These are phyloP conservation scores for Neurospora pannonica DNA, from an alignment of 495 filamentous ascomycete genomes.

Conservation along the genomic window DNA sequence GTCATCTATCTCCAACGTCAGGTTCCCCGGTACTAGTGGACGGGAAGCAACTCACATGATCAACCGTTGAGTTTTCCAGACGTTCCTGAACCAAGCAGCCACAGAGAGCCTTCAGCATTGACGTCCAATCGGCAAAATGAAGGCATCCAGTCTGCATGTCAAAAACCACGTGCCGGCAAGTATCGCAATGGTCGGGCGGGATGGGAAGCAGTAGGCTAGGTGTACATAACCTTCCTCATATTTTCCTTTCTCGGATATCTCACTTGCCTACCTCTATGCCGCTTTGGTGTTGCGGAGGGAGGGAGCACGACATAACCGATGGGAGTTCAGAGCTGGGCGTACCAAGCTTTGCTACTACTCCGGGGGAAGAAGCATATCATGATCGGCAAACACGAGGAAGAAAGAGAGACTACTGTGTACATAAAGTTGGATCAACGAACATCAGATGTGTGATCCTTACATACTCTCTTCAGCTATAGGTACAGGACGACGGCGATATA, in stretches of 20 bases:
- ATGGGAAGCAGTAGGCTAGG: slow-evolving; percentile 2
- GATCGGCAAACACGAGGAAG: neutral
- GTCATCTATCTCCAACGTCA: slow-evolving; percentile 25
- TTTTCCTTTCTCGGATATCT: slow-evolving; percentile 5
- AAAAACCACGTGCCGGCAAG: slow-evolving; percentile 19
- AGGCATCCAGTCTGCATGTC: slow-evolving; percentile 7
- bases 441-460: neutral
- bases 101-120: slow-evolving; percentile 6
- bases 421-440: neutral
- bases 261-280: neutral
- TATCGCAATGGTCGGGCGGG: neutral
- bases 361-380: neutral
- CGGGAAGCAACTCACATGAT: slow-evolving; percentile 14
- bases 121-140: slow-evolving; percentile 16
- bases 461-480: neutral
- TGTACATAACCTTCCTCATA: slow-evolving; percentile 3
- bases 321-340: neutral
- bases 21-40: slow-evolving; percentile 1
- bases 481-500: neutral
- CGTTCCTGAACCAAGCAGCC: neutral
- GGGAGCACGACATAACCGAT: neutral
- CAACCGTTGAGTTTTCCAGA: slow-evolving; percentile 5
- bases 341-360: neutral
- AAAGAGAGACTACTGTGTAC: neutral
- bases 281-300: neutral